Percentiles rank a stretch among this genome's conserved stretches.
Conservation (phyloP, 148 eudicot species). For the Chenopodium berlandieri region DNA sequence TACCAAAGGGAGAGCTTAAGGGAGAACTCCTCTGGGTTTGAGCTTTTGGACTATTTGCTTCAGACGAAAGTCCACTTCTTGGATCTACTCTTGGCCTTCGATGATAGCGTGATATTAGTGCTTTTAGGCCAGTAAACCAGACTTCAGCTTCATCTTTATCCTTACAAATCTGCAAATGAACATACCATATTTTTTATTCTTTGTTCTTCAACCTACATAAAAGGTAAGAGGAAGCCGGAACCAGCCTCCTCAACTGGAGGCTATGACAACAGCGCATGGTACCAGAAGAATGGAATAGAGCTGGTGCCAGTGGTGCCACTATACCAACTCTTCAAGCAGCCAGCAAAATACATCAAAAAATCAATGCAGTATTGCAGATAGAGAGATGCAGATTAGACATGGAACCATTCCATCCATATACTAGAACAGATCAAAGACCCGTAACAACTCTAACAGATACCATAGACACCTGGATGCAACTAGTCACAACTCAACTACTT, state of each 20-base stretch:
- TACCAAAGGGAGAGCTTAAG: slow-evolving; percentile 51
- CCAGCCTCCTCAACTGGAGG: neutral
- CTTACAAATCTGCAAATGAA: slow-evolving; percentile 62
- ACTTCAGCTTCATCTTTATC: slow-evolving; percentile 82
- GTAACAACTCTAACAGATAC: neutral
- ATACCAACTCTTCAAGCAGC: neutral
- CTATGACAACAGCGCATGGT: neutral
- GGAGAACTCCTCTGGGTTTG: slow-evolving; percentile 49
- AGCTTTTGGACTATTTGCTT: slow-evolving; percentile 51
- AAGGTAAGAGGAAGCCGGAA: neutral
- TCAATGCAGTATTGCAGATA: neutral
- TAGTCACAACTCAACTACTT: neutral
- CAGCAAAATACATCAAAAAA: slow-evolving; percentile 12
- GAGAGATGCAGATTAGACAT: neutral
- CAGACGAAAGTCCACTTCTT: slow-evolving; percentile 51
- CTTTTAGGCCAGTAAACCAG: slow-evolving; percentile 68
- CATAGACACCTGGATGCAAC: neutral
- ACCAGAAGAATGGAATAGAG: neutral
- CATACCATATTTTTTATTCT: neutral
- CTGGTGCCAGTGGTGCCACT: neutral
- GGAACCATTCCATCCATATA: neutral
- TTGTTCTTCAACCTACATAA: neutral
- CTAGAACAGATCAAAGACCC: neutral
- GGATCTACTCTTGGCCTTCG: slow-evolving; percentile 42
- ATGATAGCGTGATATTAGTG: slow-evolving; percentile 54